Percentiles rank a stretch among this genome's conserved stretches.
Evolutionary conservation across 495 filamentous ascomycete species (phyloP).

Genomic region (Jackrogersella minutella): DNA sequence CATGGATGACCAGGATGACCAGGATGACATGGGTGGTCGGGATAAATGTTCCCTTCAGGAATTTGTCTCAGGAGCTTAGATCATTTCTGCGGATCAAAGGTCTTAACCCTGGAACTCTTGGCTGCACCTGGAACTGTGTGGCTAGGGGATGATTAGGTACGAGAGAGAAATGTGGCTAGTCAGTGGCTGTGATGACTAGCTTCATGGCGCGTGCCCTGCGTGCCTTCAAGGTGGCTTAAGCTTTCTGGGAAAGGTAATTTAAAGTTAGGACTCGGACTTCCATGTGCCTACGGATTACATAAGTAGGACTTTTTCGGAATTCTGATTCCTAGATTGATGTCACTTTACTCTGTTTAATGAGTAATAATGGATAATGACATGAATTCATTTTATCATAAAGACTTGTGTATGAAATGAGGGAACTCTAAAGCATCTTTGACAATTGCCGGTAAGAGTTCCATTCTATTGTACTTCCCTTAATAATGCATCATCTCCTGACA

Average conservation of each 20-base stretch:
- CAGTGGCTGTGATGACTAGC: background rate
- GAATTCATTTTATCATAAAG: too few relatives aligned
- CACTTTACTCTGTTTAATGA: background rate
- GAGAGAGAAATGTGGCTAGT: background rate
- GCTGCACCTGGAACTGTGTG: background rate
- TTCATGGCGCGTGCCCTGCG: too few relatives aligned
- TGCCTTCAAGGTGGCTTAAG: background rate
- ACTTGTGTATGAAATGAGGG: too few relatives aligned
- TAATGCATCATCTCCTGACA: too few relatives aligned
- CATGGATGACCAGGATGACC: background rate
- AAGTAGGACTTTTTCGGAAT: constrained; percentile 4
- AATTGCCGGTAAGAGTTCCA: too few relatives aligned
- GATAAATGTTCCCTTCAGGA: constrained; percentile 6
- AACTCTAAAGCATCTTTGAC: too few relatives aligned
- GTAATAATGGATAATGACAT: background rate
- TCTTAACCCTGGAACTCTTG: background rate
- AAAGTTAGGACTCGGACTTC: constrained; percentile 12
- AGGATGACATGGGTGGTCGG: constrained; percentile 3
- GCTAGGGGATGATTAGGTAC: background rate
- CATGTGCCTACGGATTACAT: too few relatives aligned
- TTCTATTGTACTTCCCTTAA: too few relatives aligned
- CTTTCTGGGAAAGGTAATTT: background rate
- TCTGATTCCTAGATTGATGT: background rate
- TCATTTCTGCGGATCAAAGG: constrained; percentile 1
- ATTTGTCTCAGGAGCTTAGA: constrained; percentile 3